A percentile compares a stretch with the other conserved stretches of the same genome.
Evolutionary conservation across 129 eudicot genomes (phyloP).

Genomic region (Pseudognaphalium luteoalbum): DNA sequence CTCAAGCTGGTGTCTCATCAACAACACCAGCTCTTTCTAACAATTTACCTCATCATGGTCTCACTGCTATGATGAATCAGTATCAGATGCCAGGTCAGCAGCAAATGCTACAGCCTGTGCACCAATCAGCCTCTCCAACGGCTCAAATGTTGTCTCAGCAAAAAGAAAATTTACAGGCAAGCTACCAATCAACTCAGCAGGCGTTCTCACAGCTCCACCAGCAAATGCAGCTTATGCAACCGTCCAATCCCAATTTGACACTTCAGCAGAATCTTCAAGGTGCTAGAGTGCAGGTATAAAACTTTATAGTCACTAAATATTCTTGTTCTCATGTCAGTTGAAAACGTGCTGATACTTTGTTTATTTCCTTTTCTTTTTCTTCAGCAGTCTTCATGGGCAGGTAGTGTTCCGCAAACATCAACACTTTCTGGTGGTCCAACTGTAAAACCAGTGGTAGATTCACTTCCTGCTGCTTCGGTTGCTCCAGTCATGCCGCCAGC

Average conservation of each 20-base stretch:
- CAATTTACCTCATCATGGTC: conserved; percentile 41
- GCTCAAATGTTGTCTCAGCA: conserved; percentile 96
- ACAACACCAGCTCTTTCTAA: conserved; percentile 39
- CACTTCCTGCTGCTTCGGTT: conserved; percentile 27
- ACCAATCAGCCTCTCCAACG: conserved; percentile 76
- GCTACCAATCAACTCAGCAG: conserved; percentile 86
- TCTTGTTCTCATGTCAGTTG: not conserved
- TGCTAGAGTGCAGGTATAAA: conserved; percentile 69
- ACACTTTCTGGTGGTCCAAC: conserved; percentile 35
- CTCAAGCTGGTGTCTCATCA: conserved; percentile 46
- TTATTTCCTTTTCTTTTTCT: conserved; percentile 3
- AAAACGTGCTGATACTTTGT: conserved; percentile 3
- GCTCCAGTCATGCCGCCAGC: not conserved
- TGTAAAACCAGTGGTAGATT: conserved; percentile 40
- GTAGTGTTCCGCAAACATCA: conserved; percentile 44
- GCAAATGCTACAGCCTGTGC: conserved; percentile 44
- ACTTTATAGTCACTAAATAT: not conserved
- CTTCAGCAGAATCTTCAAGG: conserved; percentile 58
- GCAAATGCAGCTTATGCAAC: conserved; percentile 90
- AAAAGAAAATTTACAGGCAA: conserved; percentile 83
- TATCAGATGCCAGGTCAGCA: conserved; percentile 55
- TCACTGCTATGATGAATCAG: conserved; percentile 47
- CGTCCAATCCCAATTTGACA: conserved; percentile 57
- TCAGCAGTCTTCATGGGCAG: conserved; percentile 67
- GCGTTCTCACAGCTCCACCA: conserved; percentile 91